phyloP scores from a whole-genome alignment of 257 asterid genomes.

The Sherardia arvensis region DNA sequence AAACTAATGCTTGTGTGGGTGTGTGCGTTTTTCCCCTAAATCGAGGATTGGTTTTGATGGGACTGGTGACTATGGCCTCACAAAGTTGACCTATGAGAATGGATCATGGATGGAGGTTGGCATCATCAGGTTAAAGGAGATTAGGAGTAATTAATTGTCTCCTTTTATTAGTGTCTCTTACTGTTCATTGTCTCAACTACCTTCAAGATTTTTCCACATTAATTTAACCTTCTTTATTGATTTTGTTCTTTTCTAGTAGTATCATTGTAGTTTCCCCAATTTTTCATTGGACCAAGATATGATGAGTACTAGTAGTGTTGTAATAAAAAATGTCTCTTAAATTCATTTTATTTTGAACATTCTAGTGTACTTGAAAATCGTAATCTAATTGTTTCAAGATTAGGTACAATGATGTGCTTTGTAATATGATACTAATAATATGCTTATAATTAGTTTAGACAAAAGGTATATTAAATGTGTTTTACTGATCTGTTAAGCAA shows the following conservation, averaged over 20 bases:
- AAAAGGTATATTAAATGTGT: too few relatives aligned
- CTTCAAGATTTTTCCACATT: neutral
- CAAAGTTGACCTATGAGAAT: constrained; percentile 20
- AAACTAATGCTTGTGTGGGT: neutral
- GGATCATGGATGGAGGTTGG: neutral
- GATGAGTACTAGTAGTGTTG: too few relatives aligned
- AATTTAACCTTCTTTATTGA: neutral
- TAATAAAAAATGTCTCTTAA: neutral
- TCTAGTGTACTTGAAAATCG: neutral
- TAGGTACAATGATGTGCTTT: too few relatives aligned
- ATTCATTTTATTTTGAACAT: neutral
- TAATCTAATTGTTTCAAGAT: too few relatives aligned
- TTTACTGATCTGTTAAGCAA: too few relatives aligned
- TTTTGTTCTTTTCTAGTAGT: neutral
- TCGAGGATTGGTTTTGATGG: constrained; percentile 15
- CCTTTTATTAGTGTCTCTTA: constrained; percentile 5
- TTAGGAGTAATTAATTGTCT: neutral
- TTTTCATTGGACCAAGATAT: neutral
- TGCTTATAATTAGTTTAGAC: too few relatives aligned
- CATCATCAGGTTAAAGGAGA: neutral
- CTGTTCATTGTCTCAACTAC: constrained; percentile 4
- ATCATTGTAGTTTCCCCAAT: neutral
- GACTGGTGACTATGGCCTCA: constrained; percentile 24
- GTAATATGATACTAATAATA: too few relatives aligned
- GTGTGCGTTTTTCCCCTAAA: constrained; percentile 14